These are phyloP conservation scores for Monosporascus sp. DNA, from an alignment of 2,329 filamentous ascomycete species.

Conservation along the genomic window DNA sequence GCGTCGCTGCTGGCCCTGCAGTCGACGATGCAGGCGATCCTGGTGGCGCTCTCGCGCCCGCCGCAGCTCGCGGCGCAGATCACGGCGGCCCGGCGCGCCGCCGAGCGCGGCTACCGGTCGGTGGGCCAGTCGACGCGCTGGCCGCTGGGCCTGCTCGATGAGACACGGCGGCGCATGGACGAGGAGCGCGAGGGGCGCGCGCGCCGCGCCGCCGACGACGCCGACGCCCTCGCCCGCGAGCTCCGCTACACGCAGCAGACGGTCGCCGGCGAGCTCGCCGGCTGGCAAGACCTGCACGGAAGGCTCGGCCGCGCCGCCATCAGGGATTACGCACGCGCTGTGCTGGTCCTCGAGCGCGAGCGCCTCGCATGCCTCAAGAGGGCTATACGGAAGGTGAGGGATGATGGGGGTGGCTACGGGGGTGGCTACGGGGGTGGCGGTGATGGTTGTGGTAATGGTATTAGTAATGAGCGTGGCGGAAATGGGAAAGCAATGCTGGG, in stretches of 20 bases:
- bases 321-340: slow-evolving; percentile 67
- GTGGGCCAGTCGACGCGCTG: slow-evolving; percentile 70
- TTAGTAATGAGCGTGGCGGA: not conserved
- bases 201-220: slow-evolving; percentile 62
- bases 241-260: slow-evolving; percentile 89
- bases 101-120: slow-evolving; percentile 72
- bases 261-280: slow-evolving; percentile 84
- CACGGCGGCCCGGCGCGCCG: slow-evolving; percentile 63
- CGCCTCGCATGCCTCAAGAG: slow-evolving; percentile 75
- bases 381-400: slow-evolving; percentile 61
- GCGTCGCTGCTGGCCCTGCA: slow-evolving; percentile 74
- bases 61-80: slow-evolving; percentile 73
- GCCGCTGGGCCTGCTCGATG: slow-evolving; percentile 79
- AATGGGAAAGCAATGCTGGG: not conserved
- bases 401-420: slow-evolving; percentile 1
- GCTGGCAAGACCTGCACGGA: slow-evolving; percentile 88
- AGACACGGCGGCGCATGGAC: slow-evolving; percentile 74
- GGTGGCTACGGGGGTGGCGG: not conserved
- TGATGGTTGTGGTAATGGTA: not conserved
- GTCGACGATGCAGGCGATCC: slow-evolving; percentile 74
- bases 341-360: slow-evolving; percentile 75
- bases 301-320: slow-evolving; percentile 70
- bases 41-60: slow-evolving; percentile 73
- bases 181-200: slow-evolving; percentile 82
- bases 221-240: slow-evolving; percentile 71